Conservation (phyloP, 331 rosid genomes). For the Acacia concinna region DNA sequence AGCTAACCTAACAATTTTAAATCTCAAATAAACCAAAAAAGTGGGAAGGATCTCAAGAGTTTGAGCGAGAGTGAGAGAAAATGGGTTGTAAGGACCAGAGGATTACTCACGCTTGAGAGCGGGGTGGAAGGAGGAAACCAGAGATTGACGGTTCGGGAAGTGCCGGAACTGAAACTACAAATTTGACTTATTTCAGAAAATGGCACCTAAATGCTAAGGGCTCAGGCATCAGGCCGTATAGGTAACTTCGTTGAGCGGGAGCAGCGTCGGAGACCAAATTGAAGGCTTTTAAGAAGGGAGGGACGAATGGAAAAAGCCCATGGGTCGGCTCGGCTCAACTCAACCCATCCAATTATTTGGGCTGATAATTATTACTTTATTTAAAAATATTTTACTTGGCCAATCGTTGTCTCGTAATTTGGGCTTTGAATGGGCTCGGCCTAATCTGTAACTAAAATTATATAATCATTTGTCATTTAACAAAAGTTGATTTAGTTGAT, state of each 20-base stretch:
- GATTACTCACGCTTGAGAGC: neutral
- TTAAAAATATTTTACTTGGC: neutral
- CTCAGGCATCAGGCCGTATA: neutral
- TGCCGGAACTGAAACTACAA: constrained; percentile 5
- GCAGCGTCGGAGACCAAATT: neutral
- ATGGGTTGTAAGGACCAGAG: neutral
- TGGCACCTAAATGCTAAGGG: neutral
- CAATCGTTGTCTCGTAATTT: neutral
- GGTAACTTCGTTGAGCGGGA: neutral
- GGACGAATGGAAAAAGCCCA: neutral
- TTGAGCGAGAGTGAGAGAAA: neutral
- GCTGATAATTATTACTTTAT: neutral
- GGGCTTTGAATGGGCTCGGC: neutral
- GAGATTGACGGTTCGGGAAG: neutral
- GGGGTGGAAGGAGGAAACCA: neutral
- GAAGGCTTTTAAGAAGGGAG: neutral
- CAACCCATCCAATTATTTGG: neutral
- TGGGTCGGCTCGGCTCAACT: neutral
- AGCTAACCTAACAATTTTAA: neutral
- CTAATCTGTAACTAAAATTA: neutral
- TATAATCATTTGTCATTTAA: neutral
- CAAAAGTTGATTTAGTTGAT: neutral
- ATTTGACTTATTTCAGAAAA: constrained; percentile 1
- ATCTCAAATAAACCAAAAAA: neutral
- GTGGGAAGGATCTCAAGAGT: neutral